Conservation (phyloP, 441 rosid species). For the Lepidium campestre region DNA sequence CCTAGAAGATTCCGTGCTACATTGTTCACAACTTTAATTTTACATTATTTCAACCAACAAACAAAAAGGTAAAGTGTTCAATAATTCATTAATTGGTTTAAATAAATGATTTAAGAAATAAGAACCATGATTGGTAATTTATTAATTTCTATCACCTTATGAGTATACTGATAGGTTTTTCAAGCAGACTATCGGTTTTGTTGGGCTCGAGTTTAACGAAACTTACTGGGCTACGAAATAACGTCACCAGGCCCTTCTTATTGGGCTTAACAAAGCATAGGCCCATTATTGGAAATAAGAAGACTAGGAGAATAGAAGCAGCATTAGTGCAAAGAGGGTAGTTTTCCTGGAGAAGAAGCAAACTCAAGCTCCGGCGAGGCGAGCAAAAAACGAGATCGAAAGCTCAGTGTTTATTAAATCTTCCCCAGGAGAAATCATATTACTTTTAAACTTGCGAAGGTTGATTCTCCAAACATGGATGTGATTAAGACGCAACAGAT, state of each 20-base stretch:
- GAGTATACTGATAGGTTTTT: too few relatives aligned
- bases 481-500: slow-evolving; percentile 80
- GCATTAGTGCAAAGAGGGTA: neutral
- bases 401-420: neutral
- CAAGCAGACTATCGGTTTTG: too few relatives aligned
- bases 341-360: slow-evolving; percentile 54
- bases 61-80: too few relatives aligned
- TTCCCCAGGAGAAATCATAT: neutral
- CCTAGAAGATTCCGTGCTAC: too few relatives aligned
- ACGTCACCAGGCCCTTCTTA: neutral
- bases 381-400: slow-evolving; percentile 19
- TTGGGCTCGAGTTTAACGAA: too few relatives aligned
- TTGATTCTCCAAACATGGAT: slow-evolving; percentile 41
- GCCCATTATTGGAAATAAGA: slow-evolving; percentile 4
- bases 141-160: too few relatives aligned
- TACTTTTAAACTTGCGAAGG: neutral
- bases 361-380: slow-evolving; percentile 16
- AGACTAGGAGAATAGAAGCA: neutral
- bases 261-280: neutral
- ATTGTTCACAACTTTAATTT: too few relatives aligned
- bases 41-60: too few relatives aligned
- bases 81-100: too few relatives aligned
- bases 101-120: too few relatives aligned
- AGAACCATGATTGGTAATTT: too few relatives aligned
- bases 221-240: neutral